A percentile compares a stretch with the other conserved stretches of the same genome.
Evolutionary conservation across 352 stramenopile genomes (phyloP).

Genomic region (Pythium aristosporum): DNA sequence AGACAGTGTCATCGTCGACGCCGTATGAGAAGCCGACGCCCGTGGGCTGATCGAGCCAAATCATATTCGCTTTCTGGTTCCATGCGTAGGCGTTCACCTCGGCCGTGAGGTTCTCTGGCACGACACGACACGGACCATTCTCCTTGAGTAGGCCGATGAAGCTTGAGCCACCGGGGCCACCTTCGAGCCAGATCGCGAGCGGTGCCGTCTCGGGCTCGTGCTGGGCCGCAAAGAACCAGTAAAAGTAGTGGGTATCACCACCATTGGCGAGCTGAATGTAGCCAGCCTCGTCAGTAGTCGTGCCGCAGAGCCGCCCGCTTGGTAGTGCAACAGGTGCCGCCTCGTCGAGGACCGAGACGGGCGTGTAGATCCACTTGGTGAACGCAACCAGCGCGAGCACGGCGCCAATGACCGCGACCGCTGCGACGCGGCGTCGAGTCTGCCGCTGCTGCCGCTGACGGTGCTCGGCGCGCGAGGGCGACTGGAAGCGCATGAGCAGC

Average conservation of each 20-base stretch:
- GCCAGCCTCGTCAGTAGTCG: slow-evolving; percentile 39
- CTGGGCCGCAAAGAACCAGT: slow-evolving; percentile 52
- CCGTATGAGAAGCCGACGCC: slow-evolving; percentile 41
- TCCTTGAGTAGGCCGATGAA: slow-evolving; percentile 42
- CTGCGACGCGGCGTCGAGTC: neutral
- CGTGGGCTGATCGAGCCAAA: slow-evolving; percentile 50
- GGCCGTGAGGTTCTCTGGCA: slow-evolving; percentile 36
- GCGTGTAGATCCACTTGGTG: slow-evolving; percentile 1
- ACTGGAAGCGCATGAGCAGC: neutral
- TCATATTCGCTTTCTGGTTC: slow-evolving; percentile 45
- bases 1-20: slow-evolving; percentile 19
- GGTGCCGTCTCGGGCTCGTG: slow-evolving; percentile 32
- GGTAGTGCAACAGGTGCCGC: too few species aligned
- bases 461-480: neutral
- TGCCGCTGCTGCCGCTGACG: neutral
- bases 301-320: slow-evolving; percentile 22
- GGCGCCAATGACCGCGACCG: neutral
- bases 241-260: slow-evolving; percentile 57
- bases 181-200: slow-evolving; percentile 52
- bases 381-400: neutral
- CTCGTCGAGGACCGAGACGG: neutral
- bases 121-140: slow-evolving; percentile 43
- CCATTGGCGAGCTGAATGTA: slow-evolving; percentile 49
- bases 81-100: slow-evolving; percentile 41
- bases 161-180: slow-evolving; percentile 38